Percentiles rank a stretch among this genome's conserved stretches.
phyloP scores from a whole-genome alignment of 129 eudicot genomes.

The Escallonia rubra region DNA sequence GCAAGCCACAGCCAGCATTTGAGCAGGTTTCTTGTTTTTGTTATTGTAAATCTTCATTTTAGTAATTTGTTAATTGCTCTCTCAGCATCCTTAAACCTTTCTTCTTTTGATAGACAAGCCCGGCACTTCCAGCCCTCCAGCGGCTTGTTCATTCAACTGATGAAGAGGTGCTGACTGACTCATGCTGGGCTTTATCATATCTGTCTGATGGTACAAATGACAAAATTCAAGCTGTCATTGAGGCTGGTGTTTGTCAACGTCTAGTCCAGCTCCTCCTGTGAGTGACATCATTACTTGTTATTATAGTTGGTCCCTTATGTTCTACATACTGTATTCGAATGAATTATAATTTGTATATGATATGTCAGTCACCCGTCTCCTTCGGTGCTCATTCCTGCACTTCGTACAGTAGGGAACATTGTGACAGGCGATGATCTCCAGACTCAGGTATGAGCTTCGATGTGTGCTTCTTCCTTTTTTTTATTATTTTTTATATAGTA shows the following conservation, averaged over 20 bases:
- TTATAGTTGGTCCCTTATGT: not conserved
- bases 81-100: too few relatives aligned
- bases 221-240: conserved; percentile 90
- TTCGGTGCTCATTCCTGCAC: conserved; percentile 81
- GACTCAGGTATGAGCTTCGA: conserved; percentile 65
- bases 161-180: conserved; percentile 88
- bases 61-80: too few relatives aligned
- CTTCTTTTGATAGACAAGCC: conserved; percentile 45
- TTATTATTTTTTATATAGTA: not conserved
- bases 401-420: conserved; percentile 92
- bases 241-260: conserved; percentile 78
- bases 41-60: too few relatives aligned
- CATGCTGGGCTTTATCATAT: conserved; percentile 95
- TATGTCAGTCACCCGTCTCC: conserved; percentile 83
- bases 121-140: conserved; percentile 84
- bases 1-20: conserved; percentile 86
- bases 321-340: too few relatives aligned
- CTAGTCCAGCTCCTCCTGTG: conserved; percentile 90
- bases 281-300: conserved; percentile 19
- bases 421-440: conserved; percentile 89
- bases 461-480: not conserved
- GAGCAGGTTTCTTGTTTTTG: conserved; percentile 46
- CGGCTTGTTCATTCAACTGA: conserved; percentile 75
- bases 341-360: not conserved
- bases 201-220: conserved; percentile 91